Conservation (phyloP, 495 filamentous ascomycete genomes). For the Penicillium daleae region DNA sequence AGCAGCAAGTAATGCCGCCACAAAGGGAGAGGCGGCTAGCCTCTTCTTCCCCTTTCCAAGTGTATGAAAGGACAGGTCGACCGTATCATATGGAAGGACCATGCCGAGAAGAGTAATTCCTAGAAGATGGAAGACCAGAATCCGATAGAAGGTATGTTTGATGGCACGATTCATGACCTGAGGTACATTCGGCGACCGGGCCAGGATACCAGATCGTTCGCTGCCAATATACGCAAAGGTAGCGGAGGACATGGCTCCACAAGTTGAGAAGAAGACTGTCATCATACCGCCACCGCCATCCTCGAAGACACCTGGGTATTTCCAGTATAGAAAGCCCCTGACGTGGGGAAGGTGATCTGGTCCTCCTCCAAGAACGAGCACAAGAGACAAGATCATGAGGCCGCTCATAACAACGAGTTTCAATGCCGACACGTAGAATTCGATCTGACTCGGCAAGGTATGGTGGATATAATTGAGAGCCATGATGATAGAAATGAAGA, state of each 20-base stretch:
- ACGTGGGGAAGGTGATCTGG: conserved; percentile 64
- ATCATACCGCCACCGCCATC: conserved; percentile 13
- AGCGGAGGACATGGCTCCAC: conserved; percentile 72
- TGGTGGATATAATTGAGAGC: conserved; percentile 62
- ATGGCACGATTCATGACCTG: conserved; percentile 73
- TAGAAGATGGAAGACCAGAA: conserved; percentile 74
- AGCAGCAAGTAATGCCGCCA: conserved; percentile 57
- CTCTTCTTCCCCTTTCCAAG: conserved; percentile 29
- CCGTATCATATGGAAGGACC: conserved; percentile 55
- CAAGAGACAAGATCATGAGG: conserved; percentile 66
- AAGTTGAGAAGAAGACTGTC: conserved; percentile 66
- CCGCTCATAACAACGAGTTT: conserved; percentile 73
- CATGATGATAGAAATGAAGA: conserved; percentile 66
- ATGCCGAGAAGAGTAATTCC: conserved; percentile 55
- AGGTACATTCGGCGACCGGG: conserved; percentile 71
- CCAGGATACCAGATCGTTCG: conserved; percentile 71
- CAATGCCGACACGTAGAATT: conserved; percentile 58
- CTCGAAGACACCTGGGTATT: conserved; percentile 40
- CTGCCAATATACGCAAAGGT: conserved; percentile 83
- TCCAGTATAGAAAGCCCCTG: conserved; percentile 75
- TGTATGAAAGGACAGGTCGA: conserved; percentile 43
- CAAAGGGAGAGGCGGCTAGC: conserved; percentile 62
- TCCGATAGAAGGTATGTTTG: conserved; percentile 78
- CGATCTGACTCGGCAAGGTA: conserved; percentile 51
- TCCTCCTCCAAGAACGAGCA: conserved; percentile 70